These are phyloP conservation scores for Trichoderma virens DNA, from an alignment of 495 filamentous ascomycete genomes.

Conservation along the genomic window DNA sequence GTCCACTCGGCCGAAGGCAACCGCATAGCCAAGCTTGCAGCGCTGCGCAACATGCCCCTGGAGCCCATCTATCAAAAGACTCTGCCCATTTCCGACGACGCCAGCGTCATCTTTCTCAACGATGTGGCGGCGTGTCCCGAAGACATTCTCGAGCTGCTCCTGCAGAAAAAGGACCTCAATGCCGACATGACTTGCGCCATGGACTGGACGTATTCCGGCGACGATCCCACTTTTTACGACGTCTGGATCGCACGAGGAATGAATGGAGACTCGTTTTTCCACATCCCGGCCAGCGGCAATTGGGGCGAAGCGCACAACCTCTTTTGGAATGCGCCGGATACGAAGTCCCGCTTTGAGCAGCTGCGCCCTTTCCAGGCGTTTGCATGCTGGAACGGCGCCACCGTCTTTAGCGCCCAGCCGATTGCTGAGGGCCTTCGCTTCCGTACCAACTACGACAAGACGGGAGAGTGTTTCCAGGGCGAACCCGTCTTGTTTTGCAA, in stretches of 20 bases:
- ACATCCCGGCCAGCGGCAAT: conserved; percentile 36
- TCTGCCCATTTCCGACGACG: conserved; percentile 17
- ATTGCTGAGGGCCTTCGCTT: conserved; percentile 30
- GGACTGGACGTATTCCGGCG: conserved; percentile 40
- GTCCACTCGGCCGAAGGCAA: conserved; percentile 28
- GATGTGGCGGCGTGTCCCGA: conserved; percentile 42
- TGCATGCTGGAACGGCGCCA: conserved; percentile 47
- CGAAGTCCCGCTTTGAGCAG: conserved; percentile 19
- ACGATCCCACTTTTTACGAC: conserved; percentile 41
- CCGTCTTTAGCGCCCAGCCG: conserved; percentile 22
- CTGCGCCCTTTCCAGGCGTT: conserved; percentile 44
- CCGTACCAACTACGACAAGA: conserved; percentile 18
- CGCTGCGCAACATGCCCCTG: conserved; percentile 39
- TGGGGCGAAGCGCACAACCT: conserved; percentile 36
- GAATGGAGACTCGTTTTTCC: conserved; percentile 42
- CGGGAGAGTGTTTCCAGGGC: conserved; percentile 38
- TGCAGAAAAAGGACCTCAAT: conserved; percentile 31
- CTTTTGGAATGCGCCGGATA: conserved; percentile 34
- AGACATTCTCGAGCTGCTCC: conserved; percentile 46
- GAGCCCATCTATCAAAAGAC: conserved; percentile 26
- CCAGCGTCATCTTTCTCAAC: conserved; percentile 43
- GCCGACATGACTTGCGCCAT: conserved; percentile 49
- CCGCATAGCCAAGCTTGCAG: conserved; percentile 34
- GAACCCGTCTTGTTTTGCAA: conserved; percentile 43
- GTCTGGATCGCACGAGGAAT: conserved; percentile 43